Percentiles rank a stretch among this genome's conserved stretches.
These are phyloP conservation scores for Kodamaea hsintzibuensis DNA, from an alignment of 805 yeast species.

Conservation along the genomic window DNA sequence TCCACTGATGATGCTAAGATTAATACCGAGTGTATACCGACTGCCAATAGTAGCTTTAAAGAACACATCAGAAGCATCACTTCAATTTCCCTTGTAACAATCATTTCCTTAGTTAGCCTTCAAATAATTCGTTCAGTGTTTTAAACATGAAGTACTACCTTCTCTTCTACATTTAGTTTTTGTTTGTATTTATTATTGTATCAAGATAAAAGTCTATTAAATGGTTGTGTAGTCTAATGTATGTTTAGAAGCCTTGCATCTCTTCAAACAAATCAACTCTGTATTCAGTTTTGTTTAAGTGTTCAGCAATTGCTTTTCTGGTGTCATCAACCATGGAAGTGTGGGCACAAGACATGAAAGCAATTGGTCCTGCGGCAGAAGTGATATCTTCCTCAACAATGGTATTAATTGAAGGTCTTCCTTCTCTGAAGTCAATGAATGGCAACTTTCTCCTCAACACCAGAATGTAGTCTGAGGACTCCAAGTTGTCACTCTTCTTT, in stretches of 20 bases:
- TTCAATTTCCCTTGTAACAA: background rate
- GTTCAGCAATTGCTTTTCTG: slow-evolving; percentile 28
- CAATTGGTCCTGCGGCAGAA: slow-evolving; percentile 40
- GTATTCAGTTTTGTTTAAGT: slow-evolving; percentile 24
- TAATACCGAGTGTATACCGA: background rate
- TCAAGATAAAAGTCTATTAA: background rate
- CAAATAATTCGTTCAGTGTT: background rate
- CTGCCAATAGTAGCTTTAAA: background rate
- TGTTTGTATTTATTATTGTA: too few species aligned
- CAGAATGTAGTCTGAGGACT: slow-evolving; percentile 14
- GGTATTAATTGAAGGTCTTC: slow-evolving; percentile 41
- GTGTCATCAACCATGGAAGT: slow-evolving; percentile 40
- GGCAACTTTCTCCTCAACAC: slow-evolving; percentile 26
- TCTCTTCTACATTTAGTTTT: too few species aligned
- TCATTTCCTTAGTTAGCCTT: background rate
- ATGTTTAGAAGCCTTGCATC: slow-evolving; percentile 26
- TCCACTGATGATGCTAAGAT: too few species aligned
- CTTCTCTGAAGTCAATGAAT: slow-evolving; percentile 43
- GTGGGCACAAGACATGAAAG: slow-evolving; percentile 53
- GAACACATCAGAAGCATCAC: background rate
- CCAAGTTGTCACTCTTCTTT: slow-evolving; percentile 10
- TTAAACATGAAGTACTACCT: too few species aligned
- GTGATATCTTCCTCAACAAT: slow-evolving; percentile 38
- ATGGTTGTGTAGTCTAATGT: background rate
- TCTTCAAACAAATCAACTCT: slow-evolving; percentile 40